phyloP scores from a whole-genome alignment of 2,329 filamentous ascomycete genomes.

The Clonostachys rosea region DNA sequence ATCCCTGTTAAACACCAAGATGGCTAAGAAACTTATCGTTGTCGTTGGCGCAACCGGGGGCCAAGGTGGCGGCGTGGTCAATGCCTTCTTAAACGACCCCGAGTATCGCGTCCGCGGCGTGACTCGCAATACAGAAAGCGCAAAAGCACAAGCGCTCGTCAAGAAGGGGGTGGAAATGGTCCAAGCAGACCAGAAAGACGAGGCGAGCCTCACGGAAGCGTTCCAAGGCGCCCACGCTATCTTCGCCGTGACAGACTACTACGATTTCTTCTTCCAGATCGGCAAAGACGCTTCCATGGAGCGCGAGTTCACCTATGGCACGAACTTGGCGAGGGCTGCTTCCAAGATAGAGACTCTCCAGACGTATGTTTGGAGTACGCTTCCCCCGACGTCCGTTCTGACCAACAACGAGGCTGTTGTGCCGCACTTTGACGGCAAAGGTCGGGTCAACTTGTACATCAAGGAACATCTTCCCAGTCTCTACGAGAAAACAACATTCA shows the following conservation, averaged over 20 bases:
- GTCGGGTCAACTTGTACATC: too few relatives aligned
- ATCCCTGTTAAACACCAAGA: background rate
- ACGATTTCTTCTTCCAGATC: too few relatives aligned
- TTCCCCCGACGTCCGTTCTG: too few relatives aligned
- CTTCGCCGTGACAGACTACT: slow-evolving; percentile 3
- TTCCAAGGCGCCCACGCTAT: slow-evolving; percentile 7
- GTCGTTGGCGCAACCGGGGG: slow-evolving; percentile 1
- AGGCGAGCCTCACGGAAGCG: slow-evolving; percentile 3
- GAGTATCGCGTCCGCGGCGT: slow-evolving; percentile 8
- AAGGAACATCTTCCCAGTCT: too few relatives aligned
- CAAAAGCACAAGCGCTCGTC: slow-evolving; percentile 1
- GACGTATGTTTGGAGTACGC: too few relatives aligned
- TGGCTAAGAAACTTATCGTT: background rate
- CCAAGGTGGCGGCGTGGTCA: slow-evolving; percentile 8
- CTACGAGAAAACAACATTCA: too few relatives aligned
- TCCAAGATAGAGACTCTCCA: too few relatives aligned
- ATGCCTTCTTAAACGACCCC: slow-evolving; percentile 3
- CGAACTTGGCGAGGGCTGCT: too few relatives aligned
- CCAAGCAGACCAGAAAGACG: slow-evolving; percentile 6
- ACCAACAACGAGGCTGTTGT: too few relatives aligned
- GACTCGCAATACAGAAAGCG: slow-evolving; percentile 3
- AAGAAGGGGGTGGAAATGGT: slow-evolving; percentile 7
- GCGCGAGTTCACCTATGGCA: too few relatives aligned
- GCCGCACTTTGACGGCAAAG: too few relatives aligned
- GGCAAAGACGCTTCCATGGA: too few relatives aligned